phyloP scores from a whole-genome alignment of 2,329 filamentous ascomycete genomes.

The Neurospora sp. region DNA sequence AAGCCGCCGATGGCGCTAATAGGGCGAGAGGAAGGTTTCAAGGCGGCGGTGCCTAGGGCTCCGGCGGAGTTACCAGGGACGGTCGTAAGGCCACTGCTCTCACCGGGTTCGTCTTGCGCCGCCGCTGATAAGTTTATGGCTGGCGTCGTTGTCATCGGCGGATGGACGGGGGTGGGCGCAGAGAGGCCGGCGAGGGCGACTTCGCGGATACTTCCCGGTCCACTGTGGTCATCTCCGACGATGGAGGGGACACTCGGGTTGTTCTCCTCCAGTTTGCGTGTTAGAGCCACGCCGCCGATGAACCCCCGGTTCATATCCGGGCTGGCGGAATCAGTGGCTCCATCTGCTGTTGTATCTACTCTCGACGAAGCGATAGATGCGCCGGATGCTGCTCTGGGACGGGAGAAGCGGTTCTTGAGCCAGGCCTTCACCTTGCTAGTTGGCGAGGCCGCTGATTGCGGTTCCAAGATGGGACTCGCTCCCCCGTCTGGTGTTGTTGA shows the following conservation, averaged over 20 bases:
- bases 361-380: constrained; percentile 7
- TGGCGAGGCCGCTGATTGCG: constrained; percentile 9
- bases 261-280: constrained; percentile 4
- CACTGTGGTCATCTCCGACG: constrained; percentile 9
- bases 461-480: background rate
- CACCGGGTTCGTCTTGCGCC: constrained; percentile 5
- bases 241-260: constrained; percentile 5
- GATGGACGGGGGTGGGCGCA: background rate
- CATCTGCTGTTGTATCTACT: background rate
- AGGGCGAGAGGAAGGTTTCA: background rate
- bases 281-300: constrained; percentile 32
- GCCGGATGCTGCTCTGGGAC: constrained; percentile 20
- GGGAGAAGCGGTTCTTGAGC: constrained; percentile 32
- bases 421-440: constrained; percentile 29
- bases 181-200: constrained; percentile 22
- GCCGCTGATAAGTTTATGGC: background rate
- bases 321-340: constrained; percentile 3
- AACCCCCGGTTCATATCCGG: constrained; percentile 20
- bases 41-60: background rate
- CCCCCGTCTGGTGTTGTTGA: background rate
- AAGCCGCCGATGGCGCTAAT: background rate
- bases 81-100: constrained; percentile 2
- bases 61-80: background rate
- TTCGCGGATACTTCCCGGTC: constrained; percentile 21
- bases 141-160: background rate